A percentile compares a stretch with the other conserved stretches of the same genome.
Evolutionary conservation across 1,284 basidiomycete species (phyloP).

Genomic region (Tetrapyrgos nigripes): DNA sequence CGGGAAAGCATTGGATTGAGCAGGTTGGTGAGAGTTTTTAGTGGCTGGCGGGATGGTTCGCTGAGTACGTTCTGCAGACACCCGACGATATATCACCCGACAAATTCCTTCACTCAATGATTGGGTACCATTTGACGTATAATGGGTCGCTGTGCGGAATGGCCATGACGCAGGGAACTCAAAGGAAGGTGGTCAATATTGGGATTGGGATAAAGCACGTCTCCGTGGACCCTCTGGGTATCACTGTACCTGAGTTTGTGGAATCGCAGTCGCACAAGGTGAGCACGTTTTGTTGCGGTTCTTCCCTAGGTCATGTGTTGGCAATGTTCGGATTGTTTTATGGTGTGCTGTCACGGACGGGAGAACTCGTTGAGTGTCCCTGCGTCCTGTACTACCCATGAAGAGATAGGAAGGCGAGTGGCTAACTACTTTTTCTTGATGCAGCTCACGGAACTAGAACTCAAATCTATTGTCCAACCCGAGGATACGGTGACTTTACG

Average conservation of each 20-base stretch:
- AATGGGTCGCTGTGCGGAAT: constrained; percentile 75
- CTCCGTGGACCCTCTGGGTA: constrained; percentile 61
- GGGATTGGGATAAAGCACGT: constrained; percentile 77
- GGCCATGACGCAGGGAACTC: constrained; percentile 81
- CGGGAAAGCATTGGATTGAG: constrained; percentile 82
- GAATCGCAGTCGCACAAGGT: constrained; percentile 81
- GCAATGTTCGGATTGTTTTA: neutral
- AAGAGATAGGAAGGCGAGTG: too few relatives aligned
- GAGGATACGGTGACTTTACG: constrained; percentile 61
- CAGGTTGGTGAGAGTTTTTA: constrained; percentile 52
- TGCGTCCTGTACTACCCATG: too few relatives aligned
- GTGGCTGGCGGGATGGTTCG: constrained; percentile 7
- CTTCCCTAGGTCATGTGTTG: neutral
- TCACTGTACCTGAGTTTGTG: constrained; percentile 62
- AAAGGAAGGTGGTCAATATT: constrained; percentile 77
- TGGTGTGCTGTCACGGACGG: too few relatives aligned
- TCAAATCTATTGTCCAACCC: constrained; percentile 47
- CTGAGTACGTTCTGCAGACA: constrained; percentile 30
- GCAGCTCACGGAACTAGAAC: constrained; percentile 70
- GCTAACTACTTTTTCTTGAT: neutral
- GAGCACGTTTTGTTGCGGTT: constrained; percentile 22
- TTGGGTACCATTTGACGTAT: constrained; percentile 77
- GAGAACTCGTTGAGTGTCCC: too few relatives aligned
- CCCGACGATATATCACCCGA: constrained; percentile 65
- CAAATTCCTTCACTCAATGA: constrained; percentile 70